Conservation (phyloP, 768 basidiomycete species). For the Phanerochaete carnosa region DNA sequence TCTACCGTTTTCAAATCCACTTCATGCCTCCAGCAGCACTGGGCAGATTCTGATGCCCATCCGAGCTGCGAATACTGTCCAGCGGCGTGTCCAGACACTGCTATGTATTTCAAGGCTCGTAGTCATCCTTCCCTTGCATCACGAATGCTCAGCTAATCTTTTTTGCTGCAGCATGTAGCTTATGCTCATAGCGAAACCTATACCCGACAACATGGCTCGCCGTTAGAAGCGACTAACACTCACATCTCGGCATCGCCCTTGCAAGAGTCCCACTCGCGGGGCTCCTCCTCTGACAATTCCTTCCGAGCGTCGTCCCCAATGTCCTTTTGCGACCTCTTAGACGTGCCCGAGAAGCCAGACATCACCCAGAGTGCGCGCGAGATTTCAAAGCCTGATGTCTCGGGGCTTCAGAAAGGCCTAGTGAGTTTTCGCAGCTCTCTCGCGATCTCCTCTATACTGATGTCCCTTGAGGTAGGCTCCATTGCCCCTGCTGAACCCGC, state of each 20-base stretch:
- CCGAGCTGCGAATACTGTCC: not conserved
- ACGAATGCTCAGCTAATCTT: not conserved
- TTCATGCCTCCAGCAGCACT: not conserved
- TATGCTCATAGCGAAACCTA: not conserved
- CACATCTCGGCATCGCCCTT: not conserved
- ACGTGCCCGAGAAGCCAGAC: not conserved
- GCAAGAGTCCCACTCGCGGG: not conserved
- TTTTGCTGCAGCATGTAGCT: not conserved
- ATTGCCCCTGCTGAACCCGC: not conserved
- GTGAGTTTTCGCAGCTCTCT: not conserved
- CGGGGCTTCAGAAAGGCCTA: not conserved
- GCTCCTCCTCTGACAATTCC: not conserved
- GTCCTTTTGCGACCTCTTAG: not conserved
- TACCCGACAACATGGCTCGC: not conserved
- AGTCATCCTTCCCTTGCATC: not conserved
- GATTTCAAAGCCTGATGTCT: not conserved
- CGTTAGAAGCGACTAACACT: not conserved
- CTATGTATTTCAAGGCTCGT: not conserved
- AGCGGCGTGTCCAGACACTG: not conserved
- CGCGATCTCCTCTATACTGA: not conserved
- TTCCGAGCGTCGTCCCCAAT: not conserved
- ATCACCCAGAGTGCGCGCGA: not conserved
- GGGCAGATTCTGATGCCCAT: not conserved
- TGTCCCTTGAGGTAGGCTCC: not conserved
- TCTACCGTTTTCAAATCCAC: not conserved